A percentile compares a stretch with the other conserved stretches of the same genome.
phyloP scores from a whole-genome alignment of 2,329 filamentous ascomycete species.

The Emergomyces orientalis region DNA sequence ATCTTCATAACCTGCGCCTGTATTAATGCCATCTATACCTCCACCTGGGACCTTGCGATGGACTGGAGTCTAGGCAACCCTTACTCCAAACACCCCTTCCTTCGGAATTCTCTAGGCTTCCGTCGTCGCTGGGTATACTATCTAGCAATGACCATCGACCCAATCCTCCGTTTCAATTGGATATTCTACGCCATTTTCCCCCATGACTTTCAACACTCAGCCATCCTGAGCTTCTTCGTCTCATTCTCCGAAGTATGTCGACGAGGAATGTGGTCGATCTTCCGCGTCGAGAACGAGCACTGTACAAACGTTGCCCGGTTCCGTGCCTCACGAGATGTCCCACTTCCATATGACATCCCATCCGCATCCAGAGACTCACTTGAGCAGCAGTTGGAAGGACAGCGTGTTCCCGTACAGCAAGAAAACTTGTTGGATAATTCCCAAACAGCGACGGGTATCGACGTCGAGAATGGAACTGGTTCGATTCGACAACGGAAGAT shows the following conservation, averaged over 20 bases:
- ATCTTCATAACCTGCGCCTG: slow-evolving; percentile 71
- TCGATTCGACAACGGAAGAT: not conserved
- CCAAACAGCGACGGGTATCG: not conserved
- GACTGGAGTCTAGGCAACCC: slow-evolving; percentile 88
- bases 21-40: slow-evolving; percentile 76
- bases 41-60: slow-evolving; percentile 91
- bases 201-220: slow-evolving; percentile 70
- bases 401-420: not conserved
- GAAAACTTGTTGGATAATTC: not conserved
- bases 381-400: not conserved
- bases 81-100: slow-evolving; percentile 54
- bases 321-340: slow-evolving; percentile 79
- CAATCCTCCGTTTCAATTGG: slow-evolving; percentile 85
- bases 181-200: slow-evolving; percentile 85
- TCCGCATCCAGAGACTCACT: slow-evolving; percentile 9
- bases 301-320: slow-evolving; percentile 84
- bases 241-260: slow-evolving; percentile 71
- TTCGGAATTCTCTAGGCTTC: slow-evolving; percentile 71
- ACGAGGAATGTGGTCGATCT: slow-evolving; percentile 80
- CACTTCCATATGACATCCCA: slow-evolving; percentile 62
- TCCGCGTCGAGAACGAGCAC: slow-evolving; percentile 96
- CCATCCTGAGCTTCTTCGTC: slow-evolving; percentile 69
- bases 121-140: slow-evolving; percentile 81
- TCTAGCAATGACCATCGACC: slow-evolving; percentile 69
- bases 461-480: not conserved